Evolutionary conservation across 345 rosid species (phyloP).

Genomic region (Melaleuca quinquenervia): DNA sequence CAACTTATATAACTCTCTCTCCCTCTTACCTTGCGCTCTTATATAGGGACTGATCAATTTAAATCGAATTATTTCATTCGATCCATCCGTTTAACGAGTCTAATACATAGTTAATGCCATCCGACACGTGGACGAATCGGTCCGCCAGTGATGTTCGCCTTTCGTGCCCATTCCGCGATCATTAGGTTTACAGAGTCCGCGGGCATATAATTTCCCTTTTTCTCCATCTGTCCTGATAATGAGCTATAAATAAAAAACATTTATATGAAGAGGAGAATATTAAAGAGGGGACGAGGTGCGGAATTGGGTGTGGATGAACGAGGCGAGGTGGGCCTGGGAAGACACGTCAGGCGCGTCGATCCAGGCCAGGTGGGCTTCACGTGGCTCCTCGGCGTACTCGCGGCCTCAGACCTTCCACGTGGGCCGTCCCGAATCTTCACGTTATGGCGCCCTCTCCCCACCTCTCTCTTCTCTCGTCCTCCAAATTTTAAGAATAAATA

Average conservation of each 20-base stretch:
- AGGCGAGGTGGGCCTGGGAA: constrained; percentile 1
- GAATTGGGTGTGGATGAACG: background rate
- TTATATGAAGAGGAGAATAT: background rate
- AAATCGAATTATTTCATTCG: too few relatives aligned
- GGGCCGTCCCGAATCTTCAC: constrained; percentile 23
- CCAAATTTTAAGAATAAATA: background rate
- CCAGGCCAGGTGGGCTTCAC: constrained; percentile 31
- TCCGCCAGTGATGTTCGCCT: background rate
- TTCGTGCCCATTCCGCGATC: background rate
- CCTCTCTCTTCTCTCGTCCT: background rate
- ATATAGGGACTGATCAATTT: too few relatives aligned
- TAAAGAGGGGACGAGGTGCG: background rate
- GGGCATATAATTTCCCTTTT: background rate
- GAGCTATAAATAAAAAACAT: background rate
- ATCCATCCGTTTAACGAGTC: fast-evolving
- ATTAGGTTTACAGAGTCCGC: background rate
- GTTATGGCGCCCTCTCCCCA: background rate
- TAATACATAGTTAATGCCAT: fast-evolving
- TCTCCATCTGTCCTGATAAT: background rate
- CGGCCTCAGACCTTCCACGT: constrained; percentile 45
- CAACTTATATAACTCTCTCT: too few relatives aligned
- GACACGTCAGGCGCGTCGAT: constrained; percentile 11
- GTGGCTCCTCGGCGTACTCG: constrained; percentile 11
- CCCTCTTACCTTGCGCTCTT: too few relatives aligned
- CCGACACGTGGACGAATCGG: background rate